phyloP scores from a whole-genome alignment of 179 eudicot species.

The Camellia oleifera region DNA sequence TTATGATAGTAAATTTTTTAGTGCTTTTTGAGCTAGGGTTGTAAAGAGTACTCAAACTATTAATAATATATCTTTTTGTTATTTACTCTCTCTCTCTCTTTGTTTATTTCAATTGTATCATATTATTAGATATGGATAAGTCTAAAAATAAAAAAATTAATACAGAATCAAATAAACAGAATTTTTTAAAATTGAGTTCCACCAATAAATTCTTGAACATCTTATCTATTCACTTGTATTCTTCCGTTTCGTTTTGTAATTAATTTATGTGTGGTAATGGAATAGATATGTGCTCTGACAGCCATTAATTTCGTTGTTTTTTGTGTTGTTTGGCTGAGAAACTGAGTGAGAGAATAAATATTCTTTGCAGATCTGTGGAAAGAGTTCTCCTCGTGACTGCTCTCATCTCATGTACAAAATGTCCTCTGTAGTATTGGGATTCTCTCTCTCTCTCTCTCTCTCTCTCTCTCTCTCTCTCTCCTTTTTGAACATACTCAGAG shows the following conservation, averaged over 20 bases:
- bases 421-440: constrained; percentile 18
- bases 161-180: too few species aligned
- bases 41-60: not conserved
- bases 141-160: too few species aligned
- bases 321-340: constrained; percentile 19
- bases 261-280: not conserved
- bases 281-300: not conserved
- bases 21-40: not conserved
- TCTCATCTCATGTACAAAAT: constrained; percentile 16
- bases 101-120: not conserved
- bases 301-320: constrained; percentile 16
- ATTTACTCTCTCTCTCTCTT: not conserved
- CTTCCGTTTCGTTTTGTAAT: too few species aligned
- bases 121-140: not conserved
- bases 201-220: too few species aligned
- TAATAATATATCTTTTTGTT: not conserved
- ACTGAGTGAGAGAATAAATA: constrained; percentile 20
- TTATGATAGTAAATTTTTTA: constrained; percentile 3
- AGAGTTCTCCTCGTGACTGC: constrained; percentile 29
- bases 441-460: constrained; percentile 21
- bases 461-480: not conserved
- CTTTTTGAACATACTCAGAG: not conserved
- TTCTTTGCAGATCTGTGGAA: constrained; percentile 20
- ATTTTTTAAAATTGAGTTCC: too few species aligned
- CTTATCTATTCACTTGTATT: too few species aligned